These are phyloP conservation scores for Chaetomium globosum DNA, from an alignment of 2,329 filamentous ascomycete genomes.

Conservation along the genomic window DNA sequence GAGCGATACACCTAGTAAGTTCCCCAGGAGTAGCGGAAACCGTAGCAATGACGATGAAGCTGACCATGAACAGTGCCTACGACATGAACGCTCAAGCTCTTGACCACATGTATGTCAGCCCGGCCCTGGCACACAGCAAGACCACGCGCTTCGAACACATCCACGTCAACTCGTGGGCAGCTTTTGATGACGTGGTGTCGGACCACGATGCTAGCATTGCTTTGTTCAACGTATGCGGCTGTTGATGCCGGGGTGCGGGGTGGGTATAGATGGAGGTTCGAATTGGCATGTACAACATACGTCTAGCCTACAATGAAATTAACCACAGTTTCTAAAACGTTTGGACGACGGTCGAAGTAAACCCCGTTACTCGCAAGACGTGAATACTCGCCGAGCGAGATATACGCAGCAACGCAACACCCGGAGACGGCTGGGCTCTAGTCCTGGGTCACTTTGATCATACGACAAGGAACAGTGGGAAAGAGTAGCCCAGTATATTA, in stretches of 20 bases:
- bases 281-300: not conserved
- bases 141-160: conserved; percentile 63
- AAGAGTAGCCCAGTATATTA: too few species aligned
- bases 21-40: not conserved
- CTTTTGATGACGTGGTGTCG: conserved; percentile 57
- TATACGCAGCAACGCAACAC: too few species aligned
- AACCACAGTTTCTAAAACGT: not conserved
- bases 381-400: too few species aligned
- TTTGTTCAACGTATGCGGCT: conserved; percentile 61
- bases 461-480: too few species aligned
- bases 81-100: conserved; percentile 71
- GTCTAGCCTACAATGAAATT: not conserved
- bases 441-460: too few species aligned
- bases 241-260: conserved; percentile 7
- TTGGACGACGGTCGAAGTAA: not conserved
- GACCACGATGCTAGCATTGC: conserved; percentile 73
- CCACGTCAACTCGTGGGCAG: conserved; percentile 71
- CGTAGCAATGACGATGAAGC: not conserved
- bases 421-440: too few species aligned
- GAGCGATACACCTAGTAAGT: conserved; percentile 68
- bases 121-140: conserved; percentile 47
- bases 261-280: not conserved
- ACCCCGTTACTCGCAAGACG: not conserved
- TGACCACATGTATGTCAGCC: conserved; percentile 70
- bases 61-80: conserved; percentile 49